Conservation (phyloP, 192 early-diverging fungal species). For the Tieghemiomyces parasiticus region DNA sequence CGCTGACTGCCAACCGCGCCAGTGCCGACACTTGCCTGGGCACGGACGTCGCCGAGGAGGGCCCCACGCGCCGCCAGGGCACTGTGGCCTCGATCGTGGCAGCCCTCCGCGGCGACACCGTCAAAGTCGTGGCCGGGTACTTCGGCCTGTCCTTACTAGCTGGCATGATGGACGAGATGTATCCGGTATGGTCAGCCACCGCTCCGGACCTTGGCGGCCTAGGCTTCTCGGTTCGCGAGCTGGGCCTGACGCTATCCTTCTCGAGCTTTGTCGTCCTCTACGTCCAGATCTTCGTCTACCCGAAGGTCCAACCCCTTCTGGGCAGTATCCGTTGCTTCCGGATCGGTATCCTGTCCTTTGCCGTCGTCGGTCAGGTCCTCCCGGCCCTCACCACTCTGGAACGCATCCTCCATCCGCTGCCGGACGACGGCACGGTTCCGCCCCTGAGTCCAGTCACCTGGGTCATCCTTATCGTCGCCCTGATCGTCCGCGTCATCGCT, state of each 20-base stretch:
- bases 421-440: no score
- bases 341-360: constrained; percentile 12
- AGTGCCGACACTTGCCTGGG: no score
- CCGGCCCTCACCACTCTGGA: constrained; percentile 16
- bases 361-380: constrained; percentile 11
- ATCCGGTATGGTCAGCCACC: constrained; percentile 25
- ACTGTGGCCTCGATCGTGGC: background rate
- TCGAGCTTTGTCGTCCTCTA: constrained; percentile 26
- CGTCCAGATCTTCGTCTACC: constrained; percentile 30
- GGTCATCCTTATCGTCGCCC: background rate
- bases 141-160: constrained; percentile 12
- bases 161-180: constrained; percentile 15
- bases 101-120: background rate
- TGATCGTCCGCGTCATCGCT: background rate
- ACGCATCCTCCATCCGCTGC: background rate
- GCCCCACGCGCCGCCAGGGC: background rate
- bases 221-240: constrained; percentile 27
- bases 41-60: background rate
- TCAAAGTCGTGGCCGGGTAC: constrained; percentile 17
- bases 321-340: constrained; percentile 26
- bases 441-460: background rate
- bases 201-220: constrained; percentile 26
- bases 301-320: constrained; percentile 21
- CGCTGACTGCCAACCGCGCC: no score
- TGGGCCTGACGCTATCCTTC: constrained; percentile 29